phyloP scores from a whole-genome alignment of 208 protist species.

The Acanthamoeba culbertsoni region DNA sequence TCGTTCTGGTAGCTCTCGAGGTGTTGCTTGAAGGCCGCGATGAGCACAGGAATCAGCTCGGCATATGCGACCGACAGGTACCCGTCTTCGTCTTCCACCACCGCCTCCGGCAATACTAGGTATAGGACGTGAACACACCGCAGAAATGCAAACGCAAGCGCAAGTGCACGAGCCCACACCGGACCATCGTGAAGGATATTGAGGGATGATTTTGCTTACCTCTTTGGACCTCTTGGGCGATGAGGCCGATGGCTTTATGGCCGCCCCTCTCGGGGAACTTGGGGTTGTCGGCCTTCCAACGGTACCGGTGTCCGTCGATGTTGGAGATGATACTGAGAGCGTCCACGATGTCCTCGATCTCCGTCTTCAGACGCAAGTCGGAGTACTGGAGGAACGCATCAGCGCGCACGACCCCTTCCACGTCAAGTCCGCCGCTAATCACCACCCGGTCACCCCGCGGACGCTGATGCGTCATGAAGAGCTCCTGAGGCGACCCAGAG shows the following conservation, averaged over 20 bases:
- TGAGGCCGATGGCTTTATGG: conserved; percentile 37
- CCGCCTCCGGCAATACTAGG: background rate
- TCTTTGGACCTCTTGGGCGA: conserved; percentile 50
- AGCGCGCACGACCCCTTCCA: conserved; percentile 43
- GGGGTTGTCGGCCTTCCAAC: conserved; percentile 34
- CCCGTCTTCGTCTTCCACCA: background rate
- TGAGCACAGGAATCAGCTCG: background rate
- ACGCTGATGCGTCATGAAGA: background rate
- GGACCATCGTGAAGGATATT: background rate
- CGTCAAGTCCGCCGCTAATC: conserved; percentile 6
- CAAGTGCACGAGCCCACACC: no score
- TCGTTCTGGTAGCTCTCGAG: conserved; percentile 7
- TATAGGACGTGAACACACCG: no score
- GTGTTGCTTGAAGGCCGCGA: conserved; percentile 16
- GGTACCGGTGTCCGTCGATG: background rate
- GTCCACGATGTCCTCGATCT: conserved; percentile 57
- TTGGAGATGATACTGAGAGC: background rate
- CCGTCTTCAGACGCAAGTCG: conserved; percentile 42
- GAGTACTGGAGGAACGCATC: conserved; percentile 54
- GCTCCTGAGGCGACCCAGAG: background rate
- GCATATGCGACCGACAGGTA: background rate
- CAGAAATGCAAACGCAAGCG: no score
- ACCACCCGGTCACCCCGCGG: background rate
- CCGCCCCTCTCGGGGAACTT: conserved; percentile 1
- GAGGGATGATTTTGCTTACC: background rate